Conservation (phyloP, 192 early-diverging fungal genomes). For the Rhizoclosmatium globosum region DNA sequence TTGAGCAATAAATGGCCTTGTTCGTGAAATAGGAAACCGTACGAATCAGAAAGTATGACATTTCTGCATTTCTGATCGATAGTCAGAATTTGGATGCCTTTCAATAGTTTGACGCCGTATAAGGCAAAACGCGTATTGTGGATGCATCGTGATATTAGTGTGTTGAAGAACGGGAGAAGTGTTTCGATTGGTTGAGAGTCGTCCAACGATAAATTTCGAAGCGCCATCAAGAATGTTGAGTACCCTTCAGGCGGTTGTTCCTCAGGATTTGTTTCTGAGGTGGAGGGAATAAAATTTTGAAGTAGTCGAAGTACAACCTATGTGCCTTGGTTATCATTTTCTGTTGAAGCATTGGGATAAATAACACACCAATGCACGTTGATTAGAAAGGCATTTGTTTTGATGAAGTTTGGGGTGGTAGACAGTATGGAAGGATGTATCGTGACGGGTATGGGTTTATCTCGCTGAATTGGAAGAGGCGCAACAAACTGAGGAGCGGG, state of each 20-base stretch:
- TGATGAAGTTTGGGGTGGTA: too few species aligned
- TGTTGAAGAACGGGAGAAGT: background rate
- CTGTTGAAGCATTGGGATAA: too few species aligned
- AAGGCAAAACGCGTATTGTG: background rate
- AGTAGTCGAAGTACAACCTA: background rate
- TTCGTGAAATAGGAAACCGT: background rate
- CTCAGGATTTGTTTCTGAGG: background rate
- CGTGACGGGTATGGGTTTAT: too few species aligned
- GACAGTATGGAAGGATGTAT: too few species aligned
- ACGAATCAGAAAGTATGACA: background rate
- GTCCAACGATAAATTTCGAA: background rate
- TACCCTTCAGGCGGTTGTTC: background rate
- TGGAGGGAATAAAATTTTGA: constrained; percentile 4
- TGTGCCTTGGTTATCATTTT: background rate
- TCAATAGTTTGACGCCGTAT: constrained; percentile 1
- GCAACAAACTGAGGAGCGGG: too few species aligned
- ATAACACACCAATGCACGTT: too few species aligned
- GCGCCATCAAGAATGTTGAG: background rate
- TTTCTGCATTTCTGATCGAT: background rate
- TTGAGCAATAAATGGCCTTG: background rate
- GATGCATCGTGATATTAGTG: background rate
- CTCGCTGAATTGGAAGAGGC: too few species aligned
- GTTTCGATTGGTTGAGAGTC: background rate
- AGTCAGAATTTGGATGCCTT: background rate
- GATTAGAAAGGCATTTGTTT: too few species aligned